A percentile compares a stretch with the other conserved stretches of the same genome.
phyloP scores from a whole-genome alignment of 352 stramenopile genomes.

The Thraustochytrium aureum region DNA sequence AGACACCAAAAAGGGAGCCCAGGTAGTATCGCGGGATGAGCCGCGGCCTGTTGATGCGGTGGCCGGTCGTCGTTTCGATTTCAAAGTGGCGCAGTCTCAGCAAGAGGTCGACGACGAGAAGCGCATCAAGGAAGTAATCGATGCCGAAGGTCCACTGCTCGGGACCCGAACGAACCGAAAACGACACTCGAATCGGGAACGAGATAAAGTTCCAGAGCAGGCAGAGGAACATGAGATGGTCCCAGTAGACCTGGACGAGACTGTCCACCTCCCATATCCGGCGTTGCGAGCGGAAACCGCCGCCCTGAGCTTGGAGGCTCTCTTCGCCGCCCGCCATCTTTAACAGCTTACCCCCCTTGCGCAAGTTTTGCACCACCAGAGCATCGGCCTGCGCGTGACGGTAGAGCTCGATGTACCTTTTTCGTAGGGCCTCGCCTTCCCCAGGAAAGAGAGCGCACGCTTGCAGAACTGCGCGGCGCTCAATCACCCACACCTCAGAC shows the following conservation, averaged over 20 bases:
- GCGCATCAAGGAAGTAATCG: neutral
- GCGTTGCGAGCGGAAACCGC: neutral
- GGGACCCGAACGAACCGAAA: neutral
- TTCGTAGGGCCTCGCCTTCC: neutral
- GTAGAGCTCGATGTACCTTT: neutral
- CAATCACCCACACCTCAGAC: conserved; percentile 21
- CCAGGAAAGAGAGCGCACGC: neutral
- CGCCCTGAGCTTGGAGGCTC: neutral
- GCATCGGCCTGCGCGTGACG: neutral
- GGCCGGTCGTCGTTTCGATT: neutral
- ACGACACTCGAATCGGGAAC: conserved; percentile 25
- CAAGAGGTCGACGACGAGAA: conserved; percentile 17
- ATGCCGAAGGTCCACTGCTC: neutral
- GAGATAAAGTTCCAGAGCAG: conserved; percentile 24
- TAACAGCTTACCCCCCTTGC: conserved; percentile 21
- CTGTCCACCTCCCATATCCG: conserved; percentile 5
- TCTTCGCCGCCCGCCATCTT: conserved; percentile 6
- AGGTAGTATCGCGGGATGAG: neutral
- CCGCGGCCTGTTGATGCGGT: neutral
- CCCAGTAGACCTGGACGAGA: conserved; percentile 1
- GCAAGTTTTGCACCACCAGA: neutral
- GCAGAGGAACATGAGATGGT: conserved; percentile 23
- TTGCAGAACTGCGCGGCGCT: neutral
- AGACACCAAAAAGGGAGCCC: conserved; percentile 15
- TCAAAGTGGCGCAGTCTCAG: conserved; percentile 29